Evolutionary conservation across 2,329 filamentous ascomycete genomes (phyloP), one percentile per base, ranked within the genome.

Genomic region (Aspergillus pseudotamarii): DNA sequence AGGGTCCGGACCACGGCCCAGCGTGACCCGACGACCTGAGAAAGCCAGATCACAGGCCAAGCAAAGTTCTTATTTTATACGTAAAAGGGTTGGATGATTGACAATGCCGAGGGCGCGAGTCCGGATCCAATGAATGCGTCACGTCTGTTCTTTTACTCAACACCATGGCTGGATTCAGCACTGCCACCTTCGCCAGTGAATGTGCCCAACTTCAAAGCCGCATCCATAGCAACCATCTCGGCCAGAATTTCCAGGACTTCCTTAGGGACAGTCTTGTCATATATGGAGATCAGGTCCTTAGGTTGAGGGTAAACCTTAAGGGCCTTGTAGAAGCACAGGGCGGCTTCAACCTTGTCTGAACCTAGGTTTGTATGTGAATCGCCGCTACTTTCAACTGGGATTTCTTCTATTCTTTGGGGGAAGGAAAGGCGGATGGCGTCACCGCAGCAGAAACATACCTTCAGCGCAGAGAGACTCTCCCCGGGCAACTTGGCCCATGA

Each of bases 221-320:
- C 87, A 82, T 98, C 95, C 79, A 94, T 88, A 68, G 94, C 94
- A 75, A 99, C 97, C 93, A 99, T 97, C 83, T 97, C 93, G 69
- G 95, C 95, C 67, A 99, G 89, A 72, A 98, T 90, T 79, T 99
- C 94, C 72, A 99, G 89, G 73, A 98, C 92, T 66, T 94, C 94
- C 91, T 97, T 97, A 72, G 94, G 91, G 53, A 98, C 94, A 36
- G 95, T 98, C 88, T 96, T 97, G 81, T 99, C 95, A 81, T 99
- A 99, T 80, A 99, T 97, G 74, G 87, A 88, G 78, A 99, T 97
- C 73, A 99, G 85, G 76, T 98, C 95, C 72, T 90, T 87, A 14
- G 94, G 95, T 73, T 92, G 91, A 58, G 95, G 95, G 82, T 99
- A 99, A 72, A 98, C 95, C 87, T 99, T 99, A 70, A 99, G 87